phyloP scores from a whole-genome alignment of 352 stramenopile species.

The Thraustotheca clavata region DNA sequence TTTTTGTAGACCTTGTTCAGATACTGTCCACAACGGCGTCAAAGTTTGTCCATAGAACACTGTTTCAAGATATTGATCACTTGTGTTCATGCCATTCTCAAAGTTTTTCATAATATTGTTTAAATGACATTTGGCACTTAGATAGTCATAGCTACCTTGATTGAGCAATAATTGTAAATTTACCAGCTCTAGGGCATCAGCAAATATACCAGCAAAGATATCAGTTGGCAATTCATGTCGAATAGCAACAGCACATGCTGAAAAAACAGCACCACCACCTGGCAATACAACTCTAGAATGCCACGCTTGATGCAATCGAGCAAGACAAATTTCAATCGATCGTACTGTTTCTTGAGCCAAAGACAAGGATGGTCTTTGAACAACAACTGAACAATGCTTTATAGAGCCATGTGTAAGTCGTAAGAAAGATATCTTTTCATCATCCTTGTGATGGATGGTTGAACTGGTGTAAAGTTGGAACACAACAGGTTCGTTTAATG shows the following conservation, averaged over 20 bases:
- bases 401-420: neutral
- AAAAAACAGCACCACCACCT: neutral
- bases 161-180: neutral
- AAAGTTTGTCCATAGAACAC: neutral
- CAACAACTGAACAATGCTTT: neutral
- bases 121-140: neutral
- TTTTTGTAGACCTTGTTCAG: too few relatives aligned
- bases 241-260: constrained; percentile 1
- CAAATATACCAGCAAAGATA: neutral
- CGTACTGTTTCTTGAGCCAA: neutral
- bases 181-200: neutral
- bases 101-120: neutral
- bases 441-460: neutral
- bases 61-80: neutral
- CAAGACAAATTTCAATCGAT: neutral
- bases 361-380: neutral
- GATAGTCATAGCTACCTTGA: neutral
- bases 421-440: neutral
- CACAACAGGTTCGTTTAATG: neutral
- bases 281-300: neutral
- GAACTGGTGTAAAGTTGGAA: neutral
- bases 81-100: neutral
- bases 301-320: neutral
- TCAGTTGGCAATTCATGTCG: neutral
- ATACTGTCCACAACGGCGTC: neutral